phyloP scores from a whole-genome alignment of 306 rosid species.

The Lagenaria siceraria region DNA sequence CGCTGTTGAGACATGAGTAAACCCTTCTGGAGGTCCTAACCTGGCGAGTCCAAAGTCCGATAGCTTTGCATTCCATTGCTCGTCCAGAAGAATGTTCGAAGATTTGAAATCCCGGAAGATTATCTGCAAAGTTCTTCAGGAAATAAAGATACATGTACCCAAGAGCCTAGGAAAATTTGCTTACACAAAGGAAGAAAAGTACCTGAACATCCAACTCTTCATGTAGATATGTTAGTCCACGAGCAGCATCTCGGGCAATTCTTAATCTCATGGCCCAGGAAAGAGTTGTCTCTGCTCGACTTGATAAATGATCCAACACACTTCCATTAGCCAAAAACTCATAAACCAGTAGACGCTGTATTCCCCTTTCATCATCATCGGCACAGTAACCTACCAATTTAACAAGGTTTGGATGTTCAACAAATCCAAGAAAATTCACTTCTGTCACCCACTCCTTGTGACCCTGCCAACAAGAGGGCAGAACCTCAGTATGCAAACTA shows the following conservation, averaged over 20 bases:
- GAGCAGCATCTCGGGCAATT: conserved; percentile 87
- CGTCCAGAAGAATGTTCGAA: conserved; percentile 87
- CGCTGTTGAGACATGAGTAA: conserved; percentile 94
- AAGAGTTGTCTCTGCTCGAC: conserved; percentile 49
- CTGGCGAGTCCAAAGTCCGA: conserved; percentile 95
- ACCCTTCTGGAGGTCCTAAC: conserved; percentile 90
- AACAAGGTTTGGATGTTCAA: conserved; percentile 92
- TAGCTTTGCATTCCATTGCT: conserved; percentile 92
- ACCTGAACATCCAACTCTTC: conserved; percentile 97
- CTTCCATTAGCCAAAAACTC: conserved; percentile 83
- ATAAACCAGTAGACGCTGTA: conserved; percentile 79
- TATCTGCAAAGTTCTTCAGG: conserved; percentile 28
- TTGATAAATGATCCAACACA: conserved; percentile 64
- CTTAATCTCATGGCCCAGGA: conserved; percentile 72
- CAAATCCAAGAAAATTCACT: conserved; percentile 94
- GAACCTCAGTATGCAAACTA: background rate
- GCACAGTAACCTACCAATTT: conserved; percentile 94
- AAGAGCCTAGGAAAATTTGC: background rate
- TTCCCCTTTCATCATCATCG: conserved; percentile 96
- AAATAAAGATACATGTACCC: background rate
- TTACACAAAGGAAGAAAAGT: background rate
- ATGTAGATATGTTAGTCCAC: conserved; percentile 77
- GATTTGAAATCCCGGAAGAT: conserved; percentile 97
- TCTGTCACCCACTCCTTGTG: conserved; percentile 98
- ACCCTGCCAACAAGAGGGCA: conserved; percentile 37